Evolutionary conservation across 2,329 filamentous ascomycete genomes (phyloP), one percentile per base, ranked within the genome.

Genomic region (Nemania abortiva): DNA sequence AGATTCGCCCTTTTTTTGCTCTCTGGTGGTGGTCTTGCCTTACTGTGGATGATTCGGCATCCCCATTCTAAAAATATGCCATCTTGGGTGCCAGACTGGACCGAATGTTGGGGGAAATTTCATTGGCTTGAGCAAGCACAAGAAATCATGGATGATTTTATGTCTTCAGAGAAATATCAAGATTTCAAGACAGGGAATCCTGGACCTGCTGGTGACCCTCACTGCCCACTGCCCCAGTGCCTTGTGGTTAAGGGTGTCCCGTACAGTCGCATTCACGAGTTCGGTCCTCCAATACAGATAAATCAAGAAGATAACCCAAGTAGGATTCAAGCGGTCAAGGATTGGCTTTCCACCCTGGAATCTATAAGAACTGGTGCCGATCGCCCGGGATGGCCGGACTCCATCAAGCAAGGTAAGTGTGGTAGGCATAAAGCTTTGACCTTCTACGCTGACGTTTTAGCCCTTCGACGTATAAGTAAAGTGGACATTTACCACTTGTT

Each of bases 21-120:
- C 22, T 1, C 1, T 5, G 22, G 34, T 1, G 45, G 7, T 2
- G 55, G 49, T 2, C 63, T 65, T 5, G 15, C 24, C 1, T 15
- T 65, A 31, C 22, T 65, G 11, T 29, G n/a, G 34, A 47, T 65
- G 54, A 53, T 65, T 53, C 63, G 54, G 6, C 29, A 53, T 31
- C 63, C 63, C 24, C 24, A 27, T 27, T 27, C 24, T 27, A 27
- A 27, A 27, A 27, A 27, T 27, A 27, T 27, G 24, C 24, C 24
- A 5, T 27, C 24, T 27, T 27, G 24, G 24, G 24, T 27, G 24
- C 24, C 24, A 27, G 24, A 27, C 5, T 27, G 24, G 24, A 27
- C 24, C 24, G 24, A 27, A 27, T 5, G 5, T 5, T 27, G 24
- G 24, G 24, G 24, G 24, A 27, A 27, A 27, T 27, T 27, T 27